These are phyloP conservation scores for Phytophthora pisi DNA, from an alignment of 352 stramenopile species.

Conservation along the genomic window DNA sequence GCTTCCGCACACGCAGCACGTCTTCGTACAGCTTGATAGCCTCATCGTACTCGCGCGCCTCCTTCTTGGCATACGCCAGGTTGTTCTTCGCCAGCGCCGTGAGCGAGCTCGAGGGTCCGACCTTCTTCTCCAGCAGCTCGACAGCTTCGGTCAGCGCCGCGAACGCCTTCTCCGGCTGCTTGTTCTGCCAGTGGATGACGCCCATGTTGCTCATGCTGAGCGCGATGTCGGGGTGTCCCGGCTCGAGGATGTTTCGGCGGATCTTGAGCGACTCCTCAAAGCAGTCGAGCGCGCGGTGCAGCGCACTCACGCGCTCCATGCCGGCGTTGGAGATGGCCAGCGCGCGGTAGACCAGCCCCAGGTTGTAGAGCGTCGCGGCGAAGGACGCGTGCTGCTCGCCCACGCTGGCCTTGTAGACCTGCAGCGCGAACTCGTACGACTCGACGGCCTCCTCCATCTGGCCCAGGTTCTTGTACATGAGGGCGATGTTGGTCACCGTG, in stretches of 20 bases:
- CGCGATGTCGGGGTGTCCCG: slow-evolving; percentile 77
- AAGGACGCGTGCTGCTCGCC: slow-evolving; percentile 86
- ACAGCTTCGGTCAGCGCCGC: slow-evolving; percentile 64
- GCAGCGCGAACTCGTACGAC: slow-evolving; percentile 81
- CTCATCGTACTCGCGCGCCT: slow-evolving; percentile 69
- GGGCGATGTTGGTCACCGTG: slow-evolving; percentile 86
- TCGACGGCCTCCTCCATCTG: slow-evolving; percentile 78
- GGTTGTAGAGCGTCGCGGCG: slow-evolving; percentile 83
- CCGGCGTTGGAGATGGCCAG: slow-evolving; percentile 58
- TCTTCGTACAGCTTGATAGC: slow-evolving; percentile 72
- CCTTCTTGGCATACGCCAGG: slow-evolving; percentile 80
- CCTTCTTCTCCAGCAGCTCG: slow-evolving; percentile 62
- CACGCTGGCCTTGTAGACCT: slow-evolving; percentile 82
- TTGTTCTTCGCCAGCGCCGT: slow-evolving; percentile 88
- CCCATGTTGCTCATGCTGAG: slow-evolving; percentile 86
- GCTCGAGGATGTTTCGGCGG: slow-evolving; percentile 67
- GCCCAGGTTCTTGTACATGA: slow-evolving; percentile 89
- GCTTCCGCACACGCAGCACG: slow-evolving; percentile 65
- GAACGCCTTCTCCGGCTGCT: slow-evolving; percentile 75
- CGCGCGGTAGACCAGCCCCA: slow-evolving; percentile 77
- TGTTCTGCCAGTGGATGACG: slow-evolving; percentile 84
- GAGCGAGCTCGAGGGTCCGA: slow-evolving; percentile 59
- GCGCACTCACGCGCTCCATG: slow-evolving; percentile 70
- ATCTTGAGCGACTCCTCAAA: slow-evolving; percentile 85
- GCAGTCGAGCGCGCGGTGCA: slow-evolving; percentile 76